Percentiles rank a stretch among this genome's conserved stretches.
Evolutionary conservation across 345 rosid genomes (phyloP).

Genomic region (Dovyalis caffra): DNA sequence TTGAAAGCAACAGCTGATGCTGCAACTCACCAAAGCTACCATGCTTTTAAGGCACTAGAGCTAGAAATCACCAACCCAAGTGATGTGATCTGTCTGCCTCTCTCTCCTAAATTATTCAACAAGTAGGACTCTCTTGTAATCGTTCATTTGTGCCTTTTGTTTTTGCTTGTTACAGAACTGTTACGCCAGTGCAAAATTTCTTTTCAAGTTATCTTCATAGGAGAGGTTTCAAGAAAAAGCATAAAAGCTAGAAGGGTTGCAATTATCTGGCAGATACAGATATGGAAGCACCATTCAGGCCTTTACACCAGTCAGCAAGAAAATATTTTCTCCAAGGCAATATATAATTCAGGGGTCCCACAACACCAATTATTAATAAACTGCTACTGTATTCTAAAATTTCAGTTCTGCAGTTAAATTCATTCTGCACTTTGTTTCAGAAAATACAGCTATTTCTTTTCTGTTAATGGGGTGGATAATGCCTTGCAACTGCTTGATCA

Average conservation of each 20-base stretch:
- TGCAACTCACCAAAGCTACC: slow-evolving; percentile 30
- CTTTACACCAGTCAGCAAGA: background rate
- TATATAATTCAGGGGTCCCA: background rate
- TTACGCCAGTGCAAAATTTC: no score
- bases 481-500: background rate
- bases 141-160: no score
- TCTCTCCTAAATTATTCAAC: slow-evolving; percentile 31
- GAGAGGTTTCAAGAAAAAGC: no score
- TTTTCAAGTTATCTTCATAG: no score
- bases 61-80: slow-evolving; percentile 26
- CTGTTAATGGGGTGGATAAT: background rate
- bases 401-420: background rate
- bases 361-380: background rate
- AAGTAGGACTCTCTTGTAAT: no score
- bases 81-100: slow-evolving; percentile 15
- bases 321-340: background rate
- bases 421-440: background rate
- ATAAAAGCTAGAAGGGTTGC: no score
- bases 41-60: slow-evolving; percentile 33
- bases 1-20: slow-evolving; percentile 13
- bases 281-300: background rate
- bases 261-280: no score
- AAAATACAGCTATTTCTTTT: background rate
- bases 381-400: background rate
- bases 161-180: no score